phyloP scores from a whole-genome alignment of 768 basidiomycete genomes.

The Lactifluus rugatus region DNA sequence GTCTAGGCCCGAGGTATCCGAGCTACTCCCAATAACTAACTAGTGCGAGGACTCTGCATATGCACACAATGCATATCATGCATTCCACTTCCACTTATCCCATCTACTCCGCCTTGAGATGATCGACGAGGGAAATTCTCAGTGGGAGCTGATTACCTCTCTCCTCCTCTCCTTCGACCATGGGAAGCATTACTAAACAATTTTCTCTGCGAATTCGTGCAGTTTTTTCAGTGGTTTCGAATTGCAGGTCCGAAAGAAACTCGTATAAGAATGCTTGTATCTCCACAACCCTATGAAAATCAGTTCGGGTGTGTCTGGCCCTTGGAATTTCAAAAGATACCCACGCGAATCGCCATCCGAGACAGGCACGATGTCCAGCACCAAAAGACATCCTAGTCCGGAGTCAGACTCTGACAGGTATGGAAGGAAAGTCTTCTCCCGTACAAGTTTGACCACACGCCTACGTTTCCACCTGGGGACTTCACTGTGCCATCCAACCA shows the following conservation, averaged over 20 bases:
- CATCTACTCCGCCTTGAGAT: neutral
- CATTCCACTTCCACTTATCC: neutral
- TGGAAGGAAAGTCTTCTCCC: neutral
- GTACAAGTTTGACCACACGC: constrained; percentile 11
- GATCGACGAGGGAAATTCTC: constrained; percentile 6
- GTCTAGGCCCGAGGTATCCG: too few species aligned
- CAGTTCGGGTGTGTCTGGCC: neutral
- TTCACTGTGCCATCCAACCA: constrained; percentile 12
- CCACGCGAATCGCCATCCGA: constrained; percentile 15
- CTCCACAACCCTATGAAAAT: constrained; percentile 30
- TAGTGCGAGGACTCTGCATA: neutral
- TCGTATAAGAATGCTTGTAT: constrained; percentile 52
- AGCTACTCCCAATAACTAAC: neutral
- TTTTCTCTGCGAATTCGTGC: constrained; percentile 25
- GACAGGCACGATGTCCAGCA: constrained; percentile 10
- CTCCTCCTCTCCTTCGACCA: constrained; percentile 10
- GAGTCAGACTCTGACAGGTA: neutral
- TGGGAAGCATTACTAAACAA: constrained; percentile 12
- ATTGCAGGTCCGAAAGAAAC: constrained; percentile 44
- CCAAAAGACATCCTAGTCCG: constrained; percentile 12
- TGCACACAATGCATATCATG: neutral
- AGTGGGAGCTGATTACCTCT: constrained; percentile 16
- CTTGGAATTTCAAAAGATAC: neutral
- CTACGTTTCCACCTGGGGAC: neutral
- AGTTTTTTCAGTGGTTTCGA: constrained; percentile 28